Conservation (phyloP, 768 basidiomycete species). For the Tubosaeta sp. region DNA sequence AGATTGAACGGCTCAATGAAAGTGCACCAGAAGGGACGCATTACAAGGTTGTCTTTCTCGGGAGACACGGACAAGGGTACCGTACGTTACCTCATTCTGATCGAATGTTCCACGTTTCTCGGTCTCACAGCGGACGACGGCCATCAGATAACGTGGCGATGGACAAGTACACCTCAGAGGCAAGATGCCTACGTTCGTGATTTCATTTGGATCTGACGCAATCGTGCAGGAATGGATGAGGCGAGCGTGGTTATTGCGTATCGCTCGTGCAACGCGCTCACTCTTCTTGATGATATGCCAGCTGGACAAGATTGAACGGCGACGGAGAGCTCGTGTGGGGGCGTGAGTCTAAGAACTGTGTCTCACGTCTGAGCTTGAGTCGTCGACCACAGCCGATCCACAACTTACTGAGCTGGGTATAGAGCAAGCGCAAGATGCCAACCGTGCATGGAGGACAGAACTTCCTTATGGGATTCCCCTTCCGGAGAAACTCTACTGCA, state of each 20-base stretch:
- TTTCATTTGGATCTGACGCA: neutral
- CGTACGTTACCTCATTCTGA: slow-evolving; percentile 41
- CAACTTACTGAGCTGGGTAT: slow-evolving; percentile 55
- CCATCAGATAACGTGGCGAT: slow-evolving; percentile 70
- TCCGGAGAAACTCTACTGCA: slow-evolving; percentile 56
- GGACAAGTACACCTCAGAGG: slow-evolving; percentile 55
- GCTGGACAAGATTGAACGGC: slow-evolving; percentile 58
- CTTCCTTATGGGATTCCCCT: slow-evolving; percentile 38
- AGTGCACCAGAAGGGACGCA: slow-evolving; percentile 33
- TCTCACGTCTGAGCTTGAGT: neutral
- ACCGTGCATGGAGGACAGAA: slow-evolving; percentile 47
- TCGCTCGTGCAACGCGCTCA: neutral
- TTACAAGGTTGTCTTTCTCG: slow-evolving; percentile 64
- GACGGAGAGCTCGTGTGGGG: slow-evolving; percentile 72
- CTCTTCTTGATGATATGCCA: slow-evolving; percentile 16
- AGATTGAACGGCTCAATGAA: slow-evolving; percentile 44
- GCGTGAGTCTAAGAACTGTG: slow-evolving; percentile 39
- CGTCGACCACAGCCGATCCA: slow-evolving; percentile 51
- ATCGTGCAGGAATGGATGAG: slow-evolving; percentile 50
- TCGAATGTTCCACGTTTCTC: neutral
- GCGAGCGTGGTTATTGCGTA: slow-evolving; percentile 34
- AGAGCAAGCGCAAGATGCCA: slow-evolving; percentile 47
- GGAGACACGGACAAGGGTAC: slow-evolving; percentile 69
- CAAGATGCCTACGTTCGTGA: slow-evolving; percentile 10
- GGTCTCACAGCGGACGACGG: slow-evolving; percentile 28